Evolutionary conservation across 108 stramenopile species (phyloP), one percentile per base, ranked within the genome.

Genomic region (Nannochloropsis granulata): DNA sequence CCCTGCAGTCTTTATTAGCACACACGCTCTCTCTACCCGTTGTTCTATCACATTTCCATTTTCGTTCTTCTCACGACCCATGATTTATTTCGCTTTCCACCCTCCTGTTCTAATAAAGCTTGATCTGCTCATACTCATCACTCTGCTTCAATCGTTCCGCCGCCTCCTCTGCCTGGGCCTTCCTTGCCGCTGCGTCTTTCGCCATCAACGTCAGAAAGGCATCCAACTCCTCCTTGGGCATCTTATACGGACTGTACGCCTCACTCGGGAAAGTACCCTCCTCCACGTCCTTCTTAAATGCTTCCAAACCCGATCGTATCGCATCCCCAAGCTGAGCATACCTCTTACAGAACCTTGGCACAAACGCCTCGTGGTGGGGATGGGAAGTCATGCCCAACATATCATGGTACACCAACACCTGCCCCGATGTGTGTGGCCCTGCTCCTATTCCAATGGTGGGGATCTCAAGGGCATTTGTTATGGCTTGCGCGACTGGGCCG

Each of bases 401-500:
- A 90, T 99, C 98, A 86, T 98, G 97, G 87, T 94, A 98, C 12
- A 99, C 98, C n/a, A 99, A 84, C 16, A 92, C 92, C 90, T 92
- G 91, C 2, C 89, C 90, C 25, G 43, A 82, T 12, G 95, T 95
- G 44, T 92, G 90, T n/a, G 93, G 92, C 19, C 98, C 98, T 1
- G 98, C 97, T 45, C 98, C 98, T 45, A 99, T 99, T 43, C 98
- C 98, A 88, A 99, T 98, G 43, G 96, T 96, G 21, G 98, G 97
- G 79, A 99, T 95, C 85, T 97, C 96, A 45, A 99, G 86, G 21
- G 95, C 93, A 44, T 95, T 92, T 0, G 98, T 95, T 83, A 98
- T 93, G 24, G 94, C 95, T 16, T 89, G 83, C 25, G 94, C 98
- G 12, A 99, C 97, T 85, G 93, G 93, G 44, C 90, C 91, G 10